Conservation (phyloP, 73 alveolate genomes). For the Diophrys sp. region DNA sequence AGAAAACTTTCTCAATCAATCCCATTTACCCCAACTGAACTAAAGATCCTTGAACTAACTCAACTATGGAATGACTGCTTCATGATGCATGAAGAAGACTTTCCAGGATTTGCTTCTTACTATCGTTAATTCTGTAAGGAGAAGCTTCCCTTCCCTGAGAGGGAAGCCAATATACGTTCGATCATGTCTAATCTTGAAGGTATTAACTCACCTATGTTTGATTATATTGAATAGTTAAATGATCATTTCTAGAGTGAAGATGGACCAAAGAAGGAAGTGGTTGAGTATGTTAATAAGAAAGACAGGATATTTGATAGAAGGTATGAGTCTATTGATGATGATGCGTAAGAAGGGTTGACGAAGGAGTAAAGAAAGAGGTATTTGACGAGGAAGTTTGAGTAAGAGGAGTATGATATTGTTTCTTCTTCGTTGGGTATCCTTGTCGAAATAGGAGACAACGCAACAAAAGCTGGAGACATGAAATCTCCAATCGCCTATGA, state of each 20-base stretch:
- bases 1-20: neutral
- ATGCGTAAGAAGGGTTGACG: neutral
- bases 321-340: neutral
- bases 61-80: slow-evolving; percentile 7
- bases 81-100: slow-evolving; percentile 10
- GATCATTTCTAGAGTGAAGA: neutral
- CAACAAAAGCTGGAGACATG: neutral
- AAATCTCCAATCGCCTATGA: neutral
- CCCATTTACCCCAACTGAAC: neutral
- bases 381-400: neutral
- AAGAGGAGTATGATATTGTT: neutral
- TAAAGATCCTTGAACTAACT: neutral
- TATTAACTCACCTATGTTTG: neutral
- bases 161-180: neutral
- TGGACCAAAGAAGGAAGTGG: neutral
- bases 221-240: neutral
- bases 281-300: neutral
- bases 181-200: neutral
- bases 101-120: neutral
- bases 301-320: neutral
- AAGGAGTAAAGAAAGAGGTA: neutral
- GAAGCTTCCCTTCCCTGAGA: slow-evolving; percentile 1
- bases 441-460: neutral
- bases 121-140: neutral
- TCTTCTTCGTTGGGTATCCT: neutral